Conservation (phyloP, 805 yeast genomes). For the Kockiozyma suomiensis region DNA sequence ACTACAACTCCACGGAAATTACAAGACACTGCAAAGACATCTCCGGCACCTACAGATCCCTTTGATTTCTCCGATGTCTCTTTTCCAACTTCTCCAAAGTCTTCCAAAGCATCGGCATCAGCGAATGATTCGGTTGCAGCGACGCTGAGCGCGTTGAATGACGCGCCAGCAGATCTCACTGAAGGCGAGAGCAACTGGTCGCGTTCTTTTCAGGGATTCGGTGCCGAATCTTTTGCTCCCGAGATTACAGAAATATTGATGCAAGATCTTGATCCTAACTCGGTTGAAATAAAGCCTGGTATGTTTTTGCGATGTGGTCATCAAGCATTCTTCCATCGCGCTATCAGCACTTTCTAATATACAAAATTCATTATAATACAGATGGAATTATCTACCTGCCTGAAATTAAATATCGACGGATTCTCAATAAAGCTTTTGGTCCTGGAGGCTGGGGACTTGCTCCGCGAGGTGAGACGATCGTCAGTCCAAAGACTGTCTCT, state of each 20-base stretch:
- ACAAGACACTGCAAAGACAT: background rate
- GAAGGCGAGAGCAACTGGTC: conserved; percentile 65
- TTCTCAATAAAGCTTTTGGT: conserved; percentile 87
- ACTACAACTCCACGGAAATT: background rate
- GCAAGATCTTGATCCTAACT: conserved; percentile 64
- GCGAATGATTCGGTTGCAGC: background rate
- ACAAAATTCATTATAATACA: too few relatives aligned
- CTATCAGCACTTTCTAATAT: too few relatives aligned
- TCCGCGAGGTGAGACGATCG: conserved; percentile 82
- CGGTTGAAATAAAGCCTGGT: conserved; percentile 85
- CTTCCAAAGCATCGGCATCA: background rate
- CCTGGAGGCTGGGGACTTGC: conserved; percentile 99
- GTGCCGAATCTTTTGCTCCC: conserved; percentile 70
- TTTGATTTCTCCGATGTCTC: conserved; percentile 8
- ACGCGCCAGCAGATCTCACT: conserved; percentile 8
- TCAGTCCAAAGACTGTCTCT: conserved; percentile 74
- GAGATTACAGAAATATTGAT: conserved; percentile 62
- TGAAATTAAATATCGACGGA: conserved; percentile 91
- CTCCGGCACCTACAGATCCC: background rate
- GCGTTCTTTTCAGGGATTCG: conserved; percentile 82
- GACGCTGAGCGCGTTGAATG: conserved; percentile 2
- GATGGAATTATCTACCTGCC: conserved; percentile 92
- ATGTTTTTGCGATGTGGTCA: too few relatives aligned
- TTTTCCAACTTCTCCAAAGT: background rate
- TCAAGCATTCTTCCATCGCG: too few relatives aligned